These are phyloP conservation scores for Penicillium manginii DNA, from an alignment of 495 filamentous ascomycete genomes.

Conservation along the genomic window DNA sequence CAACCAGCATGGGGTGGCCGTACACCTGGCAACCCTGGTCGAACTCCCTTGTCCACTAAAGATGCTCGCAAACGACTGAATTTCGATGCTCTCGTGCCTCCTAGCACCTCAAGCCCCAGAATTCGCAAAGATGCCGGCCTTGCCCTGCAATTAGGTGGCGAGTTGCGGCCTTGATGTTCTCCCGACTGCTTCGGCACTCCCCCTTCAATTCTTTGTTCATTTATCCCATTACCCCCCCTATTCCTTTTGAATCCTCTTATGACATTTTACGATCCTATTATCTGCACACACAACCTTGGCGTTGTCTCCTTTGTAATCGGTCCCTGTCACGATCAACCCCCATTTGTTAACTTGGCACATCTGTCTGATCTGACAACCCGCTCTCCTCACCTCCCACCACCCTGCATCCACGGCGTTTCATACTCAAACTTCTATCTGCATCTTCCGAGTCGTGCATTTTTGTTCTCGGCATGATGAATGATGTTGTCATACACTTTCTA, in stretches of 20 bases:
- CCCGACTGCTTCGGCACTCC: background rate
- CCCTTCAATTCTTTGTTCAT: slow-evolving; percentile 29
- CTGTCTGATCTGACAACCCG: background rate
- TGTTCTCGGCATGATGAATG: slow-evolving; percentile 7
- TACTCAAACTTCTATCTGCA: slow-evolving; percentile 16
- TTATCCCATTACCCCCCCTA: slow-evolving; percentile 4
- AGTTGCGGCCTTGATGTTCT: slow-evolving; percentile 37
- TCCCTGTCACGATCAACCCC: slow-evolving; percentile 4
- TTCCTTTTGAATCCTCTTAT: slow-evolving; percentile 20
- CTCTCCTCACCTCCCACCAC: background rate
- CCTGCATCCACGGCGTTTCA: slow-evolving; percentile 20
- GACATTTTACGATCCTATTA: slow-evolving; percentile 40
- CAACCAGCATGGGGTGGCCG: slow-evolving; percentile 76
- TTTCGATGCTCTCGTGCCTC: slow-evolving; percentile 67
- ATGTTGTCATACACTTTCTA: slow-evolving; percentile 1
- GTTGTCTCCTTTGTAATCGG: slow-evolving; percentile 28
- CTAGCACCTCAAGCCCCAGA: slow-evolving; percentile 43
- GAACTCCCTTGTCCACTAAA: slow-evolving; percentile 61
- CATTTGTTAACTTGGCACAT: background rate
- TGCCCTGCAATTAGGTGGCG: slow-evolving; percentile 49
- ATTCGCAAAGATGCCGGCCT: slow-evolving; percentile 37
- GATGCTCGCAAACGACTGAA: slow-evolving; percentile 65
- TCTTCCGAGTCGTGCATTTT: slow-evolving; percentile 6
- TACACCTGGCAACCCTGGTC: slow-evolving; percentile 57
- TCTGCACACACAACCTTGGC: slow-evolving; percentile 31